Conservation (phyloP, 2,329 filamentous ascomycete species). For the Neofusicoccum parvum region DNA sequence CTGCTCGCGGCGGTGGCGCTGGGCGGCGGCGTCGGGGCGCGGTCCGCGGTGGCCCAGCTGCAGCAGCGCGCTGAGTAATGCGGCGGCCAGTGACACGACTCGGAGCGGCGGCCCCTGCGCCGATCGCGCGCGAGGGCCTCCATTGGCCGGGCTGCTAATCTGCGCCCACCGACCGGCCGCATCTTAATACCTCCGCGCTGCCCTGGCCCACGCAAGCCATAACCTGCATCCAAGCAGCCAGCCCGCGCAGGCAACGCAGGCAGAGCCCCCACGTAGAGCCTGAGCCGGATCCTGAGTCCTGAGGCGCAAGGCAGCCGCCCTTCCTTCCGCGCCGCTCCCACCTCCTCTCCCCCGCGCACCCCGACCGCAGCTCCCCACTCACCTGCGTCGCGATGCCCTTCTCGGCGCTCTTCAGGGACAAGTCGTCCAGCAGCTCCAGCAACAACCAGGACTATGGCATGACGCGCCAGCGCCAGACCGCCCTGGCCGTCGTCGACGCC, state of each 20-base stretch:
- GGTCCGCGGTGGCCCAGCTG: neutral
- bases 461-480: slow-evolving; percentile 32
- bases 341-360: neutral
- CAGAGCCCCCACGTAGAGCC: neutral
- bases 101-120: neutral
- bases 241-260: neutral
- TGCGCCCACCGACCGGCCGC: neutral
- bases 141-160: slow-evolving; percentile 2
- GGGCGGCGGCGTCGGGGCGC: neutral
- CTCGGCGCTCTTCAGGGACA: neutral
- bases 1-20: neutral
- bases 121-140: neutral
- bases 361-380: neutral
- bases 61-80: neutral
- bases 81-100: slow-evolving; percentile 1
- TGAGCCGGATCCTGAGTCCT: too few relatives aligned
- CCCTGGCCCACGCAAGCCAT: neutral
- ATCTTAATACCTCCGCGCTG: slow-evolving; percentile 14
- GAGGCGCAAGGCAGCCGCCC: neutral
- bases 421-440: neutral
- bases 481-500: slow-evolving; percentile 21
- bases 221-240: neutral
- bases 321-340: neutral
- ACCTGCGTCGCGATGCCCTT: neutral
- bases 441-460: neutral